These are phyloP conservation scores for Leishmania guyanensis DNA, from an alignment of 208 protist genomes.

Conservation along the genomic window DNA sequence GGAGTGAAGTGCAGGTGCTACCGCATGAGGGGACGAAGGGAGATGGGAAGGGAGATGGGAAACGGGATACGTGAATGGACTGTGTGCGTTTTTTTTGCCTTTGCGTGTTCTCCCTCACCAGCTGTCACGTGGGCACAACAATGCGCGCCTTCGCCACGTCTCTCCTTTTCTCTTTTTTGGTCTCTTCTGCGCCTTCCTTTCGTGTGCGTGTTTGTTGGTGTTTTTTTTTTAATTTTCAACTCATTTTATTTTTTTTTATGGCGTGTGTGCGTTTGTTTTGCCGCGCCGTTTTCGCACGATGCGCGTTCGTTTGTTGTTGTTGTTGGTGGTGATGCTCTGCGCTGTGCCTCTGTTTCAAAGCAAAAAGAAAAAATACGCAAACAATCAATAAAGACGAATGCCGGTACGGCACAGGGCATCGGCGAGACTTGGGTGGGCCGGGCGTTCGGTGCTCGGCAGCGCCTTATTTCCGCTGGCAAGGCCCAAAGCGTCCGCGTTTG, in stretches of 20 bases:
- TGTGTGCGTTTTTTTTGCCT: not conserved
- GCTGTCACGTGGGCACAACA: not conserved
- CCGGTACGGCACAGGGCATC: not conserved
- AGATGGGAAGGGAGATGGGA: not conserved
- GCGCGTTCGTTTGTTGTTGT: not conserved
- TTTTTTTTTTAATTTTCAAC: not conserved
- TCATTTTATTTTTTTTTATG: conserved; percentile 24
- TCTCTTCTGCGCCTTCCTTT: not conserved
- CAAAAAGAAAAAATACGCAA: not conserved
- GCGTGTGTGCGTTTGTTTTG: not conserved
- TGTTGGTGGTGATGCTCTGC: not conserved
- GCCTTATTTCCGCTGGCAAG: no score
- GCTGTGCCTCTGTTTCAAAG: conserved; percentile 1
- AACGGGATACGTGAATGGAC: not conserved
- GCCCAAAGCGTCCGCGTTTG: no score
- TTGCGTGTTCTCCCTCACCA: not conserved
- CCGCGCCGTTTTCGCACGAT: not conserved
- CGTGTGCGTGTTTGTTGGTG: conserved; percentile 1
- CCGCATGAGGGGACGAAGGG: no score
- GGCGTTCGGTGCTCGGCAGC: not conserved
- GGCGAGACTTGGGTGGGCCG: not conserved
- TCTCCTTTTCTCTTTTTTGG: not conserved
- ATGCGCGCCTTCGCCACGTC: no score
- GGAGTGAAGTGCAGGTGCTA: no score
- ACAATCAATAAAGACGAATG: not conserved